Conservation (phyloP, 2,329 filamentous ascomycete genomes). For the Cladosporium sp. region DNA sequence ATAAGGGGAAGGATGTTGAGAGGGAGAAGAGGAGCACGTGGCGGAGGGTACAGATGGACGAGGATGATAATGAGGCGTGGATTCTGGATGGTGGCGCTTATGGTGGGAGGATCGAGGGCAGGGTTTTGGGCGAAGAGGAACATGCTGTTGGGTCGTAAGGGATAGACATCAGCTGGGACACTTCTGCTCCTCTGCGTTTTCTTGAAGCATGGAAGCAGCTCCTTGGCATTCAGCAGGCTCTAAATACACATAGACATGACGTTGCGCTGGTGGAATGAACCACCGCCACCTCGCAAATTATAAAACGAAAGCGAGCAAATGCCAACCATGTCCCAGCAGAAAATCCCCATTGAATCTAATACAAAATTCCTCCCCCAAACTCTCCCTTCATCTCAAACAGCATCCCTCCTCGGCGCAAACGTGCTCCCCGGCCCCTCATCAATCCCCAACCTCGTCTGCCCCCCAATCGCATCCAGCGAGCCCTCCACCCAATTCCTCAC, state of each 20-base stretch:
- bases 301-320: not conserved
- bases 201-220: not conserved
- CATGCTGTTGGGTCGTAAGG: constrained; percentile 28
- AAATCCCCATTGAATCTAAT: not conserved
- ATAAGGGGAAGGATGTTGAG: constrained; percentile 55
- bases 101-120: constrained; percentile 38
- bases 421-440: not conserved
- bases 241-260: not conserved
- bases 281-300: not conserved
- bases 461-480: constrained; percentile 16
- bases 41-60: constrained; percentile 55
- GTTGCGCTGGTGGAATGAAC: not conserved
- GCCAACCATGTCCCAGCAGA: not conserved
- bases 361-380: not conserved
- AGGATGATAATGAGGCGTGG: constrained; percentile 55
- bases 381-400: not conserved
- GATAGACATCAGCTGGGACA: not conserved
- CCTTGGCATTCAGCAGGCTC: not conserved
- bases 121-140: constrained; percentile 30
- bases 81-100: constrained; percentile 54
- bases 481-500: constrained; percentile 19
- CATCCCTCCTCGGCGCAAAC: constrained; percentile 17
- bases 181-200: not conserved
- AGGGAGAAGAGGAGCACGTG: constrained; percentile 44
- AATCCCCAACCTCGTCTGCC: constrained; percentile 12